Percentiles rank a stretch among this genome's conserved stretches.
These are phyloP conservation scores for Sugiyamaella pinicola DNA, from an alignment of 1,139 yeast genomes.

Conservation along the genomic window DNA sequence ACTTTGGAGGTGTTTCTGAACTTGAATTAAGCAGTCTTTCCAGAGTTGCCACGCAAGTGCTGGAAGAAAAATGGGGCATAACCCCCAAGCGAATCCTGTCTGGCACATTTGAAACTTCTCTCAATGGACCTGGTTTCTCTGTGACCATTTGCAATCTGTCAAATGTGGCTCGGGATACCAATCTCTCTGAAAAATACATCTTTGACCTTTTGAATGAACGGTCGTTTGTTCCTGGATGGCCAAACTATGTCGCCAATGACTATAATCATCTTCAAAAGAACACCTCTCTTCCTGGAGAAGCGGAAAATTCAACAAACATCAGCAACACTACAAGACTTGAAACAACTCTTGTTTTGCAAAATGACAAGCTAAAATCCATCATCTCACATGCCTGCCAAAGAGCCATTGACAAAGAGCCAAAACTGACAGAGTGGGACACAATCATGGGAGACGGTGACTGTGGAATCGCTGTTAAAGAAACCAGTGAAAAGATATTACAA, in stretches of 20 bases:
- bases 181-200: slow-evolving; percentile 10
- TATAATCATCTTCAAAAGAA: not conserved
- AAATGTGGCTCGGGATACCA: slow-evolving; percentile 6
- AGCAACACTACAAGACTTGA: not conserved
- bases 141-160: slow-evolving; percentile 48
- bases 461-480: slow-evolving; percentile 29
- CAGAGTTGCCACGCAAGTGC: slow-evolving; percentile 41
- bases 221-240: slow-evolving; percentile 25
- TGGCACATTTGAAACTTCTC: slow-evolving; percentile 53
- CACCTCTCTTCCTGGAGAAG: not conserved
- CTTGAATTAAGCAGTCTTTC: slow-evolving; percentile 48
- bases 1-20: slow-evolving; percentile 54
- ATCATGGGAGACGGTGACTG: slow-evolving; percentile 57
- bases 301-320: not conserved
- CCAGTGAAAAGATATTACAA: slow-evolving; percentile 15
- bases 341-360: slow-evolving; percentile 8
- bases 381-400: slow-evolving; percentile 18
- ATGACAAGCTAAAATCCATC: slow-evolving; percentile 4
- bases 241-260: slow-evolving; percentile 16
- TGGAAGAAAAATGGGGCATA: slow-evolving; percentile 44
- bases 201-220: slow-evolving; percentile 20
- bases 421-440: slow-evolving; percentile 53
- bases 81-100: slow-evolving; percentile 47
- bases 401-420: slow-evolving; percentile 47
- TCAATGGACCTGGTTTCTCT: slow-evolving; percentile 55